Base-by-base conservation (phyloP, 164 flowering plant genomes). In the Platanus orientalis region DNA sequence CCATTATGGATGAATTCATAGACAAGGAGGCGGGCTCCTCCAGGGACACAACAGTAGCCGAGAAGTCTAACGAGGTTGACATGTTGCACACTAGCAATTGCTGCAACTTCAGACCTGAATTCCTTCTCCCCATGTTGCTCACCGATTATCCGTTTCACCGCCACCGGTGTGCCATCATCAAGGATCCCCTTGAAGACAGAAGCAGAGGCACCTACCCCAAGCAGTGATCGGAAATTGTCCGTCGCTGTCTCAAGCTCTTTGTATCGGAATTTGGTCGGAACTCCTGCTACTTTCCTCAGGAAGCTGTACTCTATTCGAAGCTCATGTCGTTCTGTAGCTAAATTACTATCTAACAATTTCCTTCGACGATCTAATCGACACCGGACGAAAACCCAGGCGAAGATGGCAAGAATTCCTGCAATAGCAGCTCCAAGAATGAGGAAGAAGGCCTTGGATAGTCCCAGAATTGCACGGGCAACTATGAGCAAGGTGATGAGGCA, bases 1-100 rank as follows among this genome's bases (percentile, higher is more conserved):
- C 96, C 89, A 36, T 93, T 88, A 7, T 70, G 66, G 34, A 87
- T 66, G 61, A 63, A 89, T n/a, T 90, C 97, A 51, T 93, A 90
- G 1, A 93, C 83, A 4, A 93, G 75, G 39, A 70, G 81, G 0
- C 86, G 80, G 19, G 81, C 71, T n/a, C 86, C 83, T 1, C 65
- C 68, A 0, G 84, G 74, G 1, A 73, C 66, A 28, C 61, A 32
- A 52, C 87, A 82, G 58, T 82, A 88, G 0, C 98, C 98, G 0
- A 85, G 65, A 25, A 93, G 85, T 27, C 84, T 85, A 0, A 87
- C 87, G 1, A 93, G 92, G 54, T 90, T 88, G 5, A 83, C 75
- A 58, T 93, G 98, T 26, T 93, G 97, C 6, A 88, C 85, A 17
- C 90, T 80, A 1, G 94, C 90, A 36, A 90, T 90, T 0, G 94